phyloP scores from a whole-genome alignment of 768 basidiomycete species.

The Hypholoma sublateritium region DNA sequence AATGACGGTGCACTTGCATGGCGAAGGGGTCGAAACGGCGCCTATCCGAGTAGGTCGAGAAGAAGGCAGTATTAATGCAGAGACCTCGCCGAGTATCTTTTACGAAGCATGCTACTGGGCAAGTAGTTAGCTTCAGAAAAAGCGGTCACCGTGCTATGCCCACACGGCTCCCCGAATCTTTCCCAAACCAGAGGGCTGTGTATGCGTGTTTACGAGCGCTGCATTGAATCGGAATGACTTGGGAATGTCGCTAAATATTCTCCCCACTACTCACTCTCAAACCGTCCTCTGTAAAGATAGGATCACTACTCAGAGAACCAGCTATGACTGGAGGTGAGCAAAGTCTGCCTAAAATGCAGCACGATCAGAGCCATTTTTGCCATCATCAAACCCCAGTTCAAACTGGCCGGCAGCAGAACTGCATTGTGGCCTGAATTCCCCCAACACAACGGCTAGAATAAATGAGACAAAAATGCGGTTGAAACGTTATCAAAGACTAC shows the following conservation, averaged over 20 bases:
- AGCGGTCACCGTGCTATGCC: background rate
- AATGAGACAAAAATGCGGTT: too few species aligned
- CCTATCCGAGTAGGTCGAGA: background rate
- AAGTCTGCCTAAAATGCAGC: too few species aligned
- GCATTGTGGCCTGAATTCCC: too few species aligned
- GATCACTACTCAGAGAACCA: too few species aligned
- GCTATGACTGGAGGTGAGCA: too few species aligned
- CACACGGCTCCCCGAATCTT: background rate
- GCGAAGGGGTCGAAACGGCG: background rate
- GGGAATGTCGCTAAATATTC: background rate
- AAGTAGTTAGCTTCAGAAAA: background rate
- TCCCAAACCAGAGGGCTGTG: background rate
- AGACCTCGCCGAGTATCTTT: background rate
- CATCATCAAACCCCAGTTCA: too few species aligned
- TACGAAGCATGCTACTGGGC: background rate
- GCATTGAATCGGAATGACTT: background rate
- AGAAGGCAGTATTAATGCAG: background rate
- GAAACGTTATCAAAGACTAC: too few species aligned
- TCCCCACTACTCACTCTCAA: background rate
- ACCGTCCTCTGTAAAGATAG: too few species aligned
- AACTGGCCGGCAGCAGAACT: too few species aligned
- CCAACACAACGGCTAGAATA: too few species aligned
- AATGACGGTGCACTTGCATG: background rate
- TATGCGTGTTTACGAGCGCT: background rate
- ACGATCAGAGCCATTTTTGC: too few species aligned